Percentiles rank a stretch among this genome's conserved stretches.
These are phyloP conservation scores for Chaetomium olivaceum DNA, from an alignment of 2,329 filamentous ascomycete species.

Conservation along the genomic window DNA sequence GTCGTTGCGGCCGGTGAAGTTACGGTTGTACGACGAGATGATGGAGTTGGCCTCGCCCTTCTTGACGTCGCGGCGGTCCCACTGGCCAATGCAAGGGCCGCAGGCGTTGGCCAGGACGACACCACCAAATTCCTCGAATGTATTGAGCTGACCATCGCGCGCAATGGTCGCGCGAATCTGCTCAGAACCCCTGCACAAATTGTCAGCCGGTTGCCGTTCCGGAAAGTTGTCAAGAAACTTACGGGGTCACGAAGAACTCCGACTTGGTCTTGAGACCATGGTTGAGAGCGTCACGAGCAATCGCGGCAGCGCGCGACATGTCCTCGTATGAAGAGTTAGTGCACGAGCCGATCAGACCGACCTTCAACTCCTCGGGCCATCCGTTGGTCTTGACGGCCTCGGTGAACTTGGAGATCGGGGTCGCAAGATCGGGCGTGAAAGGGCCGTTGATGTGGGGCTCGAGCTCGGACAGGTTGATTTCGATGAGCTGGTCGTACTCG, in stretches of 20 bases:
- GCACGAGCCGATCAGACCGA: conserved; percentile 96
- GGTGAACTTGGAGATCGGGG: conserved; percentile 96
- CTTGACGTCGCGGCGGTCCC: conserved; percentile 90
- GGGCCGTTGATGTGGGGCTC: conserved; percentile 99
- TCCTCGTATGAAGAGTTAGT: conserved; percentile 87
- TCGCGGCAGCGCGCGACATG: conserved; percentile 90
- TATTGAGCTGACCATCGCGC: conserved; percentile 87
- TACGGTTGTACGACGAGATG: conserved; percentile 74
- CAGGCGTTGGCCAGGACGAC: conserved; percentile 95
- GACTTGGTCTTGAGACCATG: conserved; percentile 94
- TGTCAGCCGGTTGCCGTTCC: not conserved
- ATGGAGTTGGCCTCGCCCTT: conserved; percentile 97
- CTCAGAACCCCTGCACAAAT: conserved; percentile 66
- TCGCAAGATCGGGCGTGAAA: conserved; percentile 97
- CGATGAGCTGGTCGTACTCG: conserved; percentile 93
- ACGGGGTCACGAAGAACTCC: conserved; percentile 87
- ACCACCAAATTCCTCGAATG: conserved; percentile 94
- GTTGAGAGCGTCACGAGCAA: conserved; percentile 84
- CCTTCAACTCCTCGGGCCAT: conserved; percentile 96
- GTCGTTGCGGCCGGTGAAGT: conserved; percentile 71
- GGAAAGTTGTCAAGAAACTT: not conserved
- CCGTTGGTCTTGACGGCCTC: conserved; percentile 90
- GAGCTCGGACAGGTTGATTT: conserved; percentile 91
- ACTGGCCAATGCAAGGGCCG: conserved; percentile 90
- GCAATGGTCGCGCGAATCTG: conserved; percentile 93